Evolutionary conservation across 1,284 basidiomycete genomes (phyloP).

Genomic region (Mycena sp.): DNA sequence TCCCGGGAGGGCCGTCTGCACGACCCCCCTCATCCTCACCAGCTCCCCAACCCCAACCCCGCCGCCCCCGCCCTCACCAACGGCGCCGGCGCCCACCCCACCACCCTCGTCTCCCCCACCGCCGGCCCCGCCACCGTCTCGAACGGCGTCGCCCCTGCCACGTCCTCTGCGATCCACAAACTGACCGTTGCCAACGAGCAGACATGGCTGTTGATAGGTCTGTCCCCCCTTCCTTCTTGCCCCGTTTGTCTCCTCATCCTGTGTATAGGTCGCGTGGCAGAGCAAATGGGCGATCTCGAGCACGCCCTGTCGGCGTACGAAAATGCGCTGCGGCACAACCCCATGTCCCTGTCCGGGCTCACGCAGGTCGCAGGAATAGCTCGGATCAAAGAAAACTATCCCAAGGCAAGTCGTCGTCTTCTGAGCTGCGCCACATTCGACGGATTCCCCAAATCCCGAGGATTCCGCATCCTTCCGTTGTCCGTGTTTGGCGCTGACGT

Average conservation of each 20-base stretch:
- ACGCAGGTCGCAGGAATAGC: constrained; percentile 92
- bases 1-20: constrained; percentile 2
- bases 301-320: constrained; percentile 92
- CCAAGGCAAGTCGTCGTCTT: constrained; percentile 68
- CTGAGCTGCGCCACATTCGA: constrained; percentile 40
- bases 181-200: constrained; percentile 88
- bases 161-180: constrained; percentile 69
- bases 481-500: constrained; percentile 35
- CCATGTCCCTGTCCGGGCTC: constrained; percentile 86
- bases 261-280: constrained; percentile 83
- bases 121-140: constrained; percentile 45
- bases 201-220: constrained; percentile 93
- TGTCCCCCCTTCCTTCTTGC: constrained; percentile 33
- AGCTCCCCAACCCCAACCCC: too few relatives aligned
- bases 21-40: constrained; percentile 6
- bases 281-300: constrained; percentile 91
- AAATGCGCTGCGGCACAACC: constrained; percentile 91
- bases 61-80: constrained; percentile 19
- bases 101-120: constrained; percentile 53
- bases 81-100: constrained; percentile 39
- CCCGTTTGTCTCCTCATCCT: constrained; percentile 25
- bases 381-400: constrained; percentile 89
- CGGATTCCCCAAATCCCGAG: constrained; percentile 33
- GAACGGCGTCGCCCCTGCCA: constrained; percentile 46
- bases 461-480: constrained; percentile 16